Conservation (phyloP, 139 green algal species). For the Tetraselmis striata region DNA sequence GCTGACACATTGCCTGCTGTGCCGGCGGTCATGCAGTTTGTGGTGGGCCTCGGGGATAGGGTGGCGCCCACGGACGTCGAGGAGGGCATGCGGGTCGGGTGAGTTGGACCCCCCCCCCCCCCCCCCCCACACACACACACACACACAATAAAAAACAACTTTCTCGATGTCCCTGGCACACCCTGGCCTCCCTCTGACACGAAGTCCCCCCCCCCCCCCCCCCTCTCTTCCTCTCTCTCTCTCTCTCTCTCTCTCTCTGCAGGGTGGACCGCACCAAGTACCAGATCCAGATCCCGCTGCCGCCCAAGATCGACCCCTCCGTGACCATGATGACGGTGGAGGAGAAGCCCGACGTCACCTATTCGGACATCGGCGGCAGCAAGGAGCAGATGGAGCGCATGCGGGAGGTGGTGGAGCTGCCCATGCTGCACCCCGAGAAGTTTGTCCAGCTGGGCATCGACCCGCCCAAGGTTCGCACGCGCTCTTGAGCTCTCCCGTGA, state of each 20-base stretch:
- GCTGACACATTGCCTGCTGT: no score
- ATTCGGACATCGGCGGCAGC: conserved; percentile 86
- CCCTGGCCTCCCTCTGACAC: no score
- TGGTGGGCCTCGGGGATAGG: conserved; percentile 94
- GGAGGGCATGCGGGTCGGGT: conserved; percentile 98
- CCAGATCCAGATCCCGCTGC: conserved; percentile 95
- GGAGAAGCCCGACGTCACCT: conserved; percentile 97
- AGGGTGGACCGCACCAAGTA: conserved; percentile 97
- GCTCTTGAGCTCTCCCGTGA: no score
- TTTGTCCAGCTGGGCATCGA: conserved; percentile 97
- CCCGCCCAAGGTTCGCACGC: no score
- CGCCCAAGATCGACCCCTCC: conserved; percentile 95
- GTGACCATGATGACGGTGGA: conserved; percentile 99
- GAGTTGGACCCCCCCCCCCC: conserved; percentile 16
- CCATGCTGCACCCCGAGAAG: conserved; percentile 97
- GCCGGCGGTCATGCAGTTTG: no score
- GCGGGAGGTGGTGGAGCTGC: conserved; percentile 94
- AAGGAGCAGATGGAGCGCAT: conserved; percentile 99
- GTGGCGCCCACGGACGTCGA: conserved; percentile 98
- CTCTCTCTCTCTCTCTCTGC: conserved; percentile 3
- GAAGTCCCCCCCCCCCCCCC: no score
- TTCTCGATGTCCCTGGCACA: no score
- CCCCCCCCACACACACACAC: neutral
- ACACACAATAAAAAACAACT: neutral
- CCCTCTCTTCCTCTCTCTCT: no score